Conservation (phyloP, 345 rosid species). For the Acer campestre region DNA sequence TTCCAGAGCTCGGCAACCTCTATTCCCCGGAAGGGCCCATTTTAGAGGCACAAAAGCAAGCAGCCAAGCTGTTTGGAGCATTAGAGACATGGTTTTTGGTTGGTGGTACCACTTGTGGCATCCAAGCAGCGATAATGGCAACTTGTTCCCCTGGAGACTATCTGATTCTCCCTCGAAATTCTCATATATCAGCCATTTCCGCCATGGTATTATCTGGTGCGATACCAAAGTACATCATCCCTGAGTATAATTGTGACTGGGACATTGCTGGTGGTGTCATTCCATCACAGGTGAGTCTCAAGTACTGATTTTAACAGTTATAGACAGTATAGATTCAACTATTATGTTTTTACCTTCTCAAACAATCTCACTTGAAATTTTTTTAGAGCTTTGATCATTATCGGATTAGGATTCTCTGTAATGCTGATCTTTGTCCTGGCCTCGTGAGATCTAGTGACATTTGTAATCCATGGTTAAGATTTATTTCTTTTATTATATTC, state of each 20-base stretch:
- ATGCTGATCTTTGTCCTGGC: no score
- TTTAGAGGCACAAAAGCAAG: conserved; percentile 59
- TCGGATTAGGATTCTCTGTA: no score
- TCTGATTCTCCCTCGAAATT: conserved; percentile 64
- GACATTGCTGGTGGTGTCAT: conserved; percentile 50
- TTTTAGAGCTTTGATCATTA: neutral
- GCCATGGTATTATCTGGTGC: conserved; percentile 62
- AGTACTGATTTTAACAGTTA: neutral
- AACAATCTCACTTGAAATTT: neutral
- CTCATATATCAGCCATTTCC: conserved; percentile 55
- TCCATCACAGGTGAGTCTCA: conserved; percentile 41
- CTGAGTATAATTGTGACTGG: conserved; percentile 50
- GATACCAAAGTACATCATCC: conserved; percentile 54
- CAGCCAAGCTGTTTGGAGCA: conserved; percentile 58
- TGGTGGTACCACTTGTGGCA: conserved; percentile 69
- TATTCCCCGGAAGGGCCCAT: conserved; percentile 62
- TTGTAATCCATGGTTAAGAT: no score
- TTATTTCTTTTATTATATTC: no score
- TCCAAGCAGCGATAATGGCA: conserved; percentile 62
- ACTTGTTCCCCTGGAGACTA: conserved; percentile 60
- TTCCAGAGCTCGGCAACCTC: conserved; percentile 63
- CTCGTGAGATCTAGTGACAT: no score
- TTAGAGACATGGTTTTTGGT: conserved; percentile 67
- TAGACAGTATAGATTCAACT: neutral
- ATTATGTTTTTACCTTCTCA: neutral